phyloP scores from a whole-genome alignment of 2,329 filamentous ascomycete genomes.

The Pseudogymnoascus sp. region DNA sequence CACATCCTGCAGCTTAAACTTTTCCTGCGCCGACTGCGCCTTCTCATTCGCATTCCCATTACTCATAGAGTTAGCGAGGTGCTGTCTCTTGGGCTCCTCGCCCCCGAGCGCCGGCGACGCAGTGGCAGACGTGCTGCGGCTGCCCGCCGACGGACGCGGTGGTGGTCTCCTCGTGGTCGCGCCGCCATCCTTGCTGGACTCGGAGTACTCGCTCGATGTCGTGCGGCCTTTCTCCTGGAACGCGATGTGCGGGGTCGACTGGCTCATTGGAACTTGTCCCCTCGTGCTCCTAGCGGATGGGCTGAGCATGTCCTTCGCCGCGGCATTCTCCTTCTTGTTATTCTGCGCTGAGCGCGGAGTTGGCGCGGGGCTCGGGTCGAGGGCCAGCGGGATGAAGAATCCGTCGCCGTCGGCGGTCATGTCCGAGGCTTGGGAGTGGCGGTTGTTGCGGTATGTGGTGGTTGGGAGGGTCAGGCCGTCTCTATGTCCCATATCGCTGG shows the following conservation, averaged over 20 bases:
- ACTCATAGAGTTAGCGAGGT: slow-evolving; percentile 26
- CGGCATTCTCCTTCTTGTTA: slow-evolving; percentile 33
- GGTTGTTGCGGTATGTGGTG: slow-evolving; percentile 70
- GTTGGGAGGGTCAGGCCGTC: slow-evolving; percentile 66
- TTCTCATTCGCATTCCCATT: slow-evolving; percentile 31
- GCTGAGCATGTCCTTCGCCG: not conserved
- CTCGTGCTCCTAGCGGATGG: not conserved
- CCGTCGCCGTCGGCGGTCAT: slow-evolving; percentile 33
- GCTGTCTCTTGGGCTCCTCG: slow-evolving; percentile 25
- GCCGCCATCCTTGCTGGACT: slow-evolving; percentile 37
- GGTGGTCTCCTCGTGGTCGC: slow-evolving; percentile 45
- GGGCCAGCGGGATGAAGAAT: slow-evolving; percentile 69
- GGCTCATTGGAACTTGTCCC: not conserved
- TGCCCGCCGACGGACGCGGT: slow-evolving; percentile 31
- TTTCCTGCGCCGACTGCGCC: slow-evolving; percentile 40
- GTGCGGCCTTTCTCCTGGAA: slow-evolving; percentile 78
- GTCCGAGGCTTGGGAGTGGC: slow-evolving; percentile 52
- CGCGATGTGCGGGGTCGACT: slow-evolving; percentile 78
- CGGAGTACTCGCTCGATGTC: slow-evolving; percentile 54
- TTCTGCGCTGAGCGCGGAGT: slow-evolving; percentile 46
- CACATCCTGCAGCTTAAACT: slow-evolving; percentile 76
- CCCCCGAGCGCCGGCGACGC: slow-evolving; percentile 21
- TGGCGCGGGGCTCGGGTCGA: slow-evolving; percentile 61
- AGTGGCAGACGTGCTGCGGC: slow-evolving; percentile 22
- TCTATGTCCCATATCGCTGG: slow-evolving; percentile 44